phyloP scores from a whole-genome alignment of 2,329 filamentous ascomycete genomes.

The Diaporthe humulicola region DNA sequence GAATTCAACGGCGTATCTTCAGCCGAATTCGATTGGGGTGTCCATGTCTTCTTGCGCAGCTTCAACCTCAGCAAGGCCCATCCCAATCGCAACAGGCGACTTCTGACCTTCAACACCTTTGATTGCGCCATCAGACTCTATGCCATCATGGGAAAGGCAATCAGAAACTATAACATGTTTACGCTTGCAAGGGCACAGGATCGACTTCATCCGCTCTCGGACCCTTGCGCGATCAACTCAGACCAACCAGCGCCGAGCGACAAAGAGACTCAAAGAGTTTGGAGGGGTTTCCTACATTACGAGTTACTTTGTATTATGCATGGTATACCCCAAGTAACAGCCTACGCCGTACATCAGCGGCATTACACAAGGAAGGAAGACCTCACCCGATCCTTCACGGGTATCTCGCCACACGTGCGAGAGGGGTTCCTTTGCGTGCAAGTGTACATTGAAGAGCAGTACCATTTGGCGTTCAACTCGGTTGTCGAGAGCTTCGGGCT shows the following conservation, averaged over 20 bases:
- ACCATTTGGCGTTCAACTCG: not conserved
- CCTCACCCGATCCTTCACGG: rapidly evolving
- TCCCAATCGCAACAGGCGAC: rapidly evolving
- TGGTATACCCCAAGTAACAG: not conserved
- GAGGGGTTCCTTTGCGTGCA: not conserved
- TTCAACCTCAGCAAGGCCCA: rapidly evolving
- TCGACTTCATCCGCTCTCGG: too few species aligned
- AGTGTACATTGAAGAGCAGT: not conserved
- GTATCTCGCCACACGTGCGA: not conserved
- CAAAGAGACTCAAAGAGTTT: not conserved
- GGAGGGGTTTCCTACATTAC: not conserved
- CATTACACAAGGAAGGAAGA: too few species aligned
- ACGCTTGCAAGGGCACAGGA: not conserved
- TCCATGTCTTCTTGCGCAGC: not conserved
- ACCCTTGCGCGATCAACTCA: not conserved
- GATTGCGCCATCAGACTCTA: not conserved
- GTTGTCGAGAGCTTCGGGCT: not conserved
- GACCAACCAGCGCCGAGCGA: not conserved
- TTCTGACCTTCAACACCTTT: not conserved
- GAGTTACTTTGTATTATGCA: not conserved
- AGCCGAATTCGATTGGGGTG: not conserved
- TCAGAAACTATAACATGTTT: not conserved
- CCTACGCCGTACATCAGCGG: too few species aligned
- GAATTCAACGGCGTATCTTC: not conserved
- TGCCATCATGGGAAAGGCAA: not conserved